These are phyloP conservation scores for Colletotrichum godetiae DNA, from an alignment of 2,329 filamentous ascomycete genomes.

Conservation along the genomic window DNA sequence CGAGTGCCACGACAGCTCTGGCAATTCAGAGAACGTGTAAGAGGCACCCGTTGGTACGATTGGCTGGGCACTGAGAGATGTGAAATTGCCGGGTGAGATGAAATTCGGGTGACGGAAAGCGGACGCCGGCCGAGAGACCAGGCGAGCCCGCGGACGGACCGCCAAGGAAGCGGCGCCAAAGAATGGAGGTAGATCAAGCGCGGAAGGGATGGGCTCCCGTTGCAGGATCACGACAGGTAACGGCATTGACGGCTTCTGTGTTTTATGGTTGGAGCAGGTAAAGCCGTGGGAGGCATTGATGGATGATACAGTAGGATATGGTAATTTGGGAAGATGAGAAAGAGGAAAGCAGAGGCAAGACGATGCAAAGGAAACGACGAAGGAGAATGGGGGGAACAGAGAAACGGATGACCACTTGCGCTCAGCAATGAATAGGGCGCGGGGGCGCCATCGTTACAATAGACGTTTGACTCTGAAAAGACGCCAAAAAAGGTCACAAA, in stretches of 20 bases:
- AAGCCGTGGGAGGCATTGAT: conserved; percentile 10
- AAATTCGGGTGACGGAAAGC: not conserved
- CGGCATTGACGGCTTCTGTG: conserved; percentile 35
- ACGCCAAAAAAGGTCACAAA: not conserved
- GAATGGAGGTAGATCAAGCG: conserved; percentile 27
- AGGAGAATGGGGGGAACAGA: not conserved
- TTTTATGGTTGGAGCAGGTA: not conserved
- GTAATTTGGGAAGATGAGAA: not conserved
- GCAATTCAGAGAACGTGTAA: not conserved
- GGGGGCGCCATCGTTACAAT: not conserved
- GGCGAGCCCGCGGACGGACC: conserved; percentile 20
- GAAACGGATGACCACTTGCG: not conserved
- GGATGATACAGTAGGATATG: not conserved
- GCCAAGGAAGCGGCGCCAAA: conserved; percentile 14
- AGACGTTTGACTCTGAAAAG: not conserved
- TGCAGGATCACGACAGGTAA: conserved; percentile 38
- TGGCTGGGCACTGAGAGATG: not conserved
- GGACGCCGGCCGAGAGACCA: conserved; percentile 22
- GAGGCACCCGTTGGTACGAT: not conserved
- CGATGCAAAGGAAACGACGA: not conserved
- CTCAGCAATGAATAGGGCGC: not conserved
- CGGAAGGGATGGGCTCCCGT: conserved; percentile 40
- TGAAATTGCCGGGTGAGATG: not conserved
- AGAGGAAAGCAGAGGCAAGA: not conserved
- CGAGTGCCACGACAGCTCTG: not conserved